Evolutionary conservation across 2,329 filamentous ascomycete species (phyloP).

Genomic region (Botrytis sinoallii): DNA sequence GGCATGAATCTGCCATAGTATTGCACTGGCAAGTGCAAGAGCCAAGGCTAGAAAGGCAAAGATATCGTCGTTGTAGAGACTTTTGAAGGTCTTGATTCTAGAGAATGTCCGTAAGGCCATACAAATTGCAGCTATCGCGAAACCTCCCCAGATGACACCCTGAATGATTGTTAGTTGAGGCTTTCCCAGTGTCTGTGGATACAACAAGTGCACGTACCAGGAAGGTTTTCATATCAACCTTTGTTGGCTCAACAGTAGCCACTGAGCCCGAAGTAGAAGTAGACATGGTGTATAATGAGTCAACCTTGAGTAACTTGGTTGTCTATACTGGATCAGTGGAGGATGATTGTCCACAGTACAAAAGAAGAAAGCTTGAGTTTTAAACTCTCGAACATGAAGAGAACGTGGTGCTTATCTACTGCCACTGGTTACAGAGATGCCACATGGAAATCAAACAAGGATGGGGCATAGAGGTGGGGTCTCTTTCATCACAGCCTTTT

Average conservation of each 20-base stretch:
- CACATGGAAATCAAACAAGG: background rate
- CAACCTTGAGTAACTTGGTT: background rate
- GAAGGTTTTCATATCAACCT: conserved; percentile 2
- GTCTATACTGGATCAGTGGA: background rate
- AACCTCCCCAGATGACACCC: conserved; percentile 3
- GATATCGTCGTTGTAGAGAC: background rate
- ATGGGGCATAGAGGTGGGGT: background rate
- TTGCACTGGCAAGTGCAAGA: background rate
- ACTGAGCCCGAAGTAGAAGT: background rate
- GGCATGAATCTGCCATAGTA: conserved; percentile 1
- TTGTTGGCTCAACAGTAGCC: background rate
- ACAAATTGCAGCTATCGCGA: background rate
- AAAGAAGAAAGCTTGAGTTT: background rate
- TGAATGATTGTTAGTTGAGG: background rate
- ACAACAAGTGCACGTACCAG: conserved; percentile 2
- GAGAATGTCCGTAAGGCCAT: background rate
- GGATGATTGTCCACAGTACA: background rate
- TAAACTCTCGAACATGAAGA: background rate
- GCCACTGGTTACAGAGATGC: background rate
- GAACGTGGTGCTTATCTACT: background rate
- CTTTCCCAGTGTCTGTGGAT: background rate
- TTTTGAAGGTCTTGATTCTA: conserved; percentile 4
- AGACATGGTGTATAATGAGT: background rate
- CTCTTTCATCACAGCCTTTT: background rate
- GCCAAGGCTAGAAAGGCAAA: background rate